A percentile compares a stretch with the other conserved stretches of the same genome.
Conservation (phyloP, 495 filamentous ascomycete species). For the Chaetomidium leptoderma region DNA sequence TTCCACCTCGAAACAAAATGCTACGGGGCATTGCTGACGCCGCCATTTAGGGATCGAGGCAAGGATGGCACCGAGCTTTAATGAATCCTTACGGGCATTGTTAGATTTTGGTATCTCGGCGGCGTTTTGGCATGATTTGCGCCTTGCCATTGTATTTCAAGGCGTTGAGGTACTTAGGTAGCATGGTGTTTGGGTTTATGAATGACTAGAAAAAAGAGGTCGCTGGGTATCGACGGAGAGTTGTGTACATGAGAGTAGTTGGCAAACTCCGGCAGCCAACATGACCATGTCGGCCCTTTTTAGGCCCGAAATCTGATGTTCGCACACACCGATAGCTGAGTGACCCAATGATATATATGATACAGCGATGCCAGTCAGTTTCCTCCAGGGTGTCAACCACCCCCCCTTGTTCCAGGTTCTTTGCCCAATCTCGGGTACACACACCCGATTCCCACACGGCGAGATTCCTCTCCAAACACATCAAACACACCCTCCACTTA, state of each 20-base stretch:
- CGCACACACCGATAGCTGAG: not conserved
- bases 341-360: not conserved
- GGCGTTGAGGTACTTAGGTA: not conserved
- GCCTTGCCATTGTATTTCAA: no score
- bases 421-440: not conserved
- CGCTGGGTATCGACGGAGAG: no score
- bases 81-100: not conserved
- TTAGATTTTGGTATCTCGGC: not conserved
- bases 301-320: not conserved
- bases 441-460: not conserved
- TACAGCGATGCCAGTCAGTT: not conserved
- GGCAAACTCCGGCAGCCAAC: not conserved
- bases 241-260: no score
- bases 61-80: constrained; percentile 12
- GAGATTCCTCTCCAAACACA: not conserved
- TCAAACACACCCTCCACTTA: constrained; percentile 10
- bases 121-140: not conserved
- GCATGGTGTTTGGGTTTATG: no score
- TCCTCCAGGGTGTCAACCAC: no score
- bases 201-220: no score
- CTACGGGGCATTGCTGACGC: not conserved
- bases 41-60: constrained; percentile 14
- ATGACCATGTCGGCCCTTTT: not conserved
- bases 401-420: not conserved
- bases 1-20: no score